Evolutionary conservation across 768 basidiomycete genomes (phyloP).

Genomic region (Podaxis sp.): DNA sequence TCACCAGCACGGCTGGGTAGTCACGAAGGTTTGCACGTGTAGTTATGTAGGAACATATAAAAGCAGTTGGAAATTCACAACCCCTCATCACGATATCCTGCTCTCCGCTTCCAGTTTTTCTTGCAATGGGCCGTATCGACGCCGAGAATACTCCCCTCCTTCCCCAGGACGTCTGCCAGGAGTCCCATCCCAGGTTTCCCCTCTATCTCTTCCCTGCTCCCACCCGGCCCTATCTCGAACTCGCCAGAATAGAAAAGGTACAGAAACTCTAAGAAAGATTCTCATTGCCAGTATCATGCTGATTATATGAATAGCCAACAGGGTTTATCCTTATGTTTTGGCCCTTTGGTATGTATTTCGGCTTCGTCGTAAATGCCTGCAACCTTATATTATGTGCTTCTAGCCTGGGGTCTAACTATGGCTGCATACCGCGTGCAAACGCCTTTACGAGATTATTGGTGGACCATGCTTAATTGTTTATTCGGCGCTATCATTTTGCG

Average conservation of each 20-base stretch:
- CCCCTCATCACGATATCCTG: slow-evolving; percentile 10
- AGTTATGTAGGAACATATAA: slow-evolving; percentile 21
- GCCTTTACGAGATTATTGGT: slow-evolving; percentile 30
- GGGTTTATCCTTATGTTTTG: slow-evolving; percentile 54
- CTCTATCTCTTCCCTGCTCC: slow-evolving; percentile 29
- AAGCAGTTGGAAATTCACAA: slow-evolving; percentile 5
- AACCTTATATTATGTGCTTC: background rate
- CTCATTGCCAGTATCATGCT: background rate
- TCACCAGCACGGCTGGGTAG: slow-evolving; percentile 6
- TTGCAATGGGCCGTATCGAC: slow-evolving; percentile 22
- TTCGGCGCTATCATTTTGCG: slow-evolving; percentile 42
- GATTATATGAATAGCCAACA: slow-evolving; percentile 36
- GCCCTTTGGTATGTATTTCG: slow-evolving; percentile 42
- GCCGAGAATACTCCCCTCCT: slow-evolving; percentile 28
- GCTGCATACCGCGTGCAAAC: slow-evolving; percentile 39
- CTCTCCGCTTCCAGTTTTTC: slow-evolving; percentile 1
- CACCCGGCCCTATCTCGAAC: slow-evolving; percentile 44
- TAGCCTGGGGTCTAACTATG: slow-evolving; percentile 54
- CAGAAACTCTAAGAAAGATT: slow-evolving; percentile 1
- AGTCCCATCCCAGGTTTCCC: slow-evolving; percentile 28
- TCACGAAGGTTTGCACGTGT: slow-evolving; percentile 16
- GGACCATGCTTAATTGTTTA: slow-evolving; percentile 32
- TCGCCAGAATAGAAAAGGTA: slow-evolving; percentile 52
- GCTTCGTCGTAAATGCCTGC: background rate
- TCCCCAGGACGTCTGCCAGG: slow-evolving; percentile 18